Evolutionary conservation across 345 rosid species (phyloP), one percentile per base, ranked within the genome.

Genomic region (Gossypium herbaceum): DNA sequence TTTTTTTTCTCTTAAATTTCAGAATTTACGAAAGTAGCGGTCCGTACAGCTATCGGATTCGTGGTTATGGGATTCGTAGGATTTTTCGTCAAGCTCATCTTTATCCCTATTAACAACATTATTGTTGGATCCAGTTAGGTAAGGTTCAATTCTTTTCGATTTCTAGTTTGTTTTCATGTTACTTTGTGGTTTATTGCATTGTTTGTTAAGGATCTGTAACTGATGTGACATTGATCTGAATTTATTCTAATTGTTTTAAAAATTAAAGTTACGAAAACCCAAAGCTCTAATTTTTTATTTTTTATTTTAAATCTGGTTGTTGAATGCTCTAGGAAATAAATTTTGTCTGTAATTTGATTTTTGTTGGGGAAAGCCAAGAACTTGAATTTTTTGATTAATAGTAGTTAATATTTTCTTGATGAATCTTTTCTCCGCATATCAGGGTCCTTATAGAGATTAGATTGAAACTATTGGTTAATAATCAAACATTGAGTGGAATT

Each of bases 11-110:
- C 51, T 19, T 16, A 34, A 17, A 25, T 44, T 69, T 68, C 65
- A 87, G 96, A 91, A 79, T 91, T 91, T 82, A 86, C 90, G 24
- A 91, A 91, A 81, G 90, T 91, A 5, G 96, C 92, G 7, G 84
- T 88, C 47, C 96, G 96, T 81, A 91, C 93, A 17, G 96, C 96
- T 6, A 86, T 91, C 50, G 96, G 96, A 2, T 91, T 91, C 67
- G 93, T 89, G 44, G 93, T 87, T 62, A 91, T 91, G 93, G 96
- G 96, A 72, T 89, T 91, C 72, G 93, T 89, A 0, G 96, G 93
- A 0, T 91, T 89, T 83, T 87, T 91, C 54, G 96, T 89, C 48
- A 91, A 89, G 88, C 83, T 89, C 74, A 85, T 91, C 82, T 91
- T 89, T 78, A 89, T 91, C 78, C 96, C 96, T 0, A 89, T 91